Evolutionary conservation across 2,329 filamentous ascomycete species (phyloP).

Genomic region (Cytospora leucostoma): DNA sequence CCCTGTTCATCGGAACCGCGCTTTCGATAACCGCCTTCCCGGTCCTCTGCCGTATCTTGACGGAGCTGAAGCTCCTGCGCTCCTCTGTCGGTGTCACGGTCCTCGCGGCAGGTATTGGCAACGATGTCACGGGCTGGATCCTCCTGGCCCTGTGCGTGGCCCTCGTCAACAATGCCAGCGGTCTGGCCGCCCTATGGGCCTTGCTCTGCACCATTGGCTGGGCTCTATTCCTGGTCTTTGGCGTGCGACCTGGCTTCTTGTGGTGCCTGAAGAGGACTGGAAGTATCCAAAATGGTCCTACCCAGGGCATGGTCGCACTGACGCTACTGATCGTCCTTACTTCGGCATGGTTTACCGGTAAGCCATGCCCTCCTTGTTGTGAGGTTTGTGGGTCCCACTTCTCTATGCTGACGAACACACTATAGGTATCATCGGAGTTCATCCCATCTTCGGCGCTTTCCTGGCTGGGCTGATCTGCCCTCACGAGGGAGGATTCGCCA

Average conservation of each 20-base stretch:
- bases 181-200: slow-evolving; percentile 82
- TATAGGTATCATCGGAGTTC: slow-evolving; percentile 77
- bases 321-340: slow-evolving; percentile 77
- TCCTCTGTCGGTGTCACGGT: slow-evolving; percentile 87
- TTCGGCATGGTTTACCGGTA: slow-evolving; percentile 79
- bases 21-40: slow-evolving; percentile 92
- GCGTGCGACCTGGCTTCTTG: slow-evolving; percentile 72
- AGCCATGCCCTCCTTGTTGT: slow-evolving; percentile 9
- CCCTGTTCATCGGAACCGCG: slow-evolving; percentile 83
- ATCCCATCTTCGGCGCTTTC: slow-evolving; percentile 93
- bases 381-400: neutral
- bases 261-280: slow-evolving; percentile 73
- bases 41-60: slow-evolving; percentile 89
- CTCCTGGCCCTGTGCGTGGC: slow-evolving; percentile 90
- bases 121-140: slow-evolving; percentile 91
- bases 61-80: slow-evolving; percentile 81
- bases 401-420: slow-evolving; percentile 7
- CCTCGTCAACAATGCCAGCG: slow-evolving; percentile 82
- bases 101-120: slow-evolving; percentile 86
- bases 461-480: slow-evolving; percentile 87
- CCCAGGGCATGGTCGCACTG: slow-evolving; percentile 78
- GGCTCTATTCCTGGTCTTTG: slow-evolving; percentile 72
- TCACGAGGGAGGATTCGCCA: slow-evolving; percentile 85
- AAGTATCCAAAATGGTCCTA: slow-evolving; percentile 83
- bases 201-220: slow-evolving; percentile 75